Percentiles rank a stretch among this genome's conserved stretches.
Evolutionary conservation across 495 filamentous ascomycete species (phyloP).

Genomic region (Xylaria scruposa): DNA sequence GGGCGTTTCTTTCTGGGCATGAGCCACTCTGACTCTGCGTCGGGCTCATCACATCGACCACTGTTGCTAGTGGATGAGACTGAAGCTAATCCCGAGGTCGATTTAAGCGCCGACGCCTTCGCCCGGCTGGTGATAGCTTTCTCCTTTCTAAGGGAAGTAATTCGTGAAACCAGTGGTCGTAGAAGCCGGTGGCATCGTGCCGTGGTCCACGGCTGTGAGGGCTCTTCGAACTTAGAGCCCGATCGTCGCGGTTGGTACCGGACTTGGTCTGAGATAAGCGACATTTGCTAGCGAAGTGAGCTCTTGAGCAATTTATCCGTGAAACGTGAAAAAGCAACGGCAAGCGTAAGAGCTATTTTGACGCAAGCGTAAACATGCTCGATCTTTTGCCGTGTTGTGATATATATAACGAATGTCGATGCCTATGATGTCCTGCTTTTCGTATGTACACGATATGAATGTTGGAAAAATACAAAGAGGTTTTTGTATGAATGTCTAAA

Average conservation of each 20-base stretch:
- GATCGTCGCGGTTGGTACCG: constrained; percentile 30
- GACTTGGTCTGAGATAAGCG: constrained; percentile 20
- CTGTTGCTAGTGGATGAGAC: constrained; percentile 17
- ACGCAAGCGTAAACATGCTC: background rate
- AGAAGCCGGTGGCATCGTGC: constrained; percentile 63
- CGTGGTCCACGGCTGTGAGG: constrained; percentile 58
- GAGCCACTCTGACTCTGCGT: constrained; percentile 32
- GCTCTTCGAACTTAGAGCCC: constrained; percentile 28
- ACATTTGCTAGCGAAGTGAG: background rate
- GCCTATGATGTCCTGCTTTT: background rate
- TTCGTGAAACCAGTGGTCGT: constrained; percentile 59
- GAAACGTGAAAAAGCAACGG: constrained; percentile 1
- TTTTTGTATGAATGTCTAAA: background rate
- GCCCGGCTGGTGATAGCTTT: background rate
- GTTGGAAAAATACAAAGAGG: background rate
- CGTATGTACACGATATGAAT: background rate
- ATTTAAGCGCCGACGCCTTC: background rate
- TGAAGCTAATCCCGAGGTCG: constrained; percentile 1
- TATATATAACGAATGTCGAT: constrained; percentile 8
- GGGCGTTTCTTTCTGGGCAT: constrained; percentile 36
- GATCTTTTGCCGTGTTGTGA: background rate
- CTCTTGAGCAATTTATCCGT: background rate
- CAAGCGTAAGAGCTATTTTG: background rate
- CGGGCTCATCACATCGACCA: background rate
- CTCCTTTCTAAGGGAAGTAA: constrained; percentile 58